Conservation (phyloP, 2,329 filamentous ascomycete species). For the Colletotrichum sublineola region DNA sequence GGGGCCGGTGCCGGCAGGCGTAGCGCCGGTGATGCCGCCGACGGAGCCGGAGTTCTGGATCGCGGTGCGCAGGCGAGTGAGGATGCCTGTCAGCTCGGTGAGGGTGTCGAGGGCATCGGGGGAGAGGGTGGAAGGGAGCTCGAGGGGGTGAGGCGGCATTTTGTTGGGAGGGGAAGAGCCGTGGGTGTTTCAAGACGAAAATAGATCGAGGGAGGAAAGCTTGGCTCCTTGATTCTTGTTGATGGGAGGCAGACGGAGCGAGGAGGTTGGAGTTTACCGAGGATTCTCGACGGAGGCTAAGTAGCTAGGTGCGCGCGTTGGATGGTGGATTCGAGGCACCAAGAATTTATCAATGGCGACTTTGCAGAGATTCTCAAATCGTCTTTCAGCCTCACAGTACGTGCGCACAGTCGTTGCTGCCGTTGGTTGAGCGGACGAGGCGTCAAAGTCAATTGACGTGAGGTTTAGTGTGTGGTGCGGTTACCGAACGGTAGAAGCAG, state of each 20-base stretch:
- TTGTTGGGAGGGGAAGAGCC: background rate
- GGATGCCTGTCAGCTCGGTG: constrained; percentile 82
- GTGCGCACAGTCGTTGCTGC: constrained; percentile 5
- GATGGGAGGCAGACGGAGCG: background rate
- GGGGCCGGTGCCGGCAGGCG: constrained; percentile 49
- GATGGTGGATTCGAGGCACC: background rate
- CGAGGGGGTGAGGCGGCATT: constrained; percentile 56
- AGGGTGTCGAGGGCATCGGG: constrained; percentile 89
- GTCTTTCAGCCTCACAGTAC: constrained; percentile 25
- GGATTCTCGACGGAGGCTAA: background rate
- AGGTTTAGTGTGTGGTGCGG: constrained; percentile 1
- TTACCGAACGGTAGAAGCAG: constrained; percentile 11
- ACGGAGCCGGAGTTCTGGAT: constrained; percentile 55
- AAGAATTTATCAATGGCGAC: background rate
- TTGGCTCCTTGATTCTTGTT: background rate
- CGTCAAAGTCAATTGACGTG: constrained; percentile 36
- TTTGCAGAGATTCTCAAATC: background rate
- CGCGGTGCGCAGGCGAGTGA: constrained; percentile 76
- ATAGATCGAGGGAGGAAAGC: background rate
- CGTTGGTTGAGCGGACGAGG: constrained; percentile 28
- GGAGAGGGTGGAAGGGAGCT: constrained; percentile 75
- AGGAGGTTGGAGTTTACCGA: background rate
- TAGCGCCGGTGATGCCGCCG: constrained; percentile 56
- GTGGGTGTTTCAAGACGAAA: background rate
- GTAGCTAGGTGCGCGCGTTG: background rate